Evolutionary conservation across 257 asterid genomes (phyloP).

Genomic region (Cordia subcordata): DNA sequence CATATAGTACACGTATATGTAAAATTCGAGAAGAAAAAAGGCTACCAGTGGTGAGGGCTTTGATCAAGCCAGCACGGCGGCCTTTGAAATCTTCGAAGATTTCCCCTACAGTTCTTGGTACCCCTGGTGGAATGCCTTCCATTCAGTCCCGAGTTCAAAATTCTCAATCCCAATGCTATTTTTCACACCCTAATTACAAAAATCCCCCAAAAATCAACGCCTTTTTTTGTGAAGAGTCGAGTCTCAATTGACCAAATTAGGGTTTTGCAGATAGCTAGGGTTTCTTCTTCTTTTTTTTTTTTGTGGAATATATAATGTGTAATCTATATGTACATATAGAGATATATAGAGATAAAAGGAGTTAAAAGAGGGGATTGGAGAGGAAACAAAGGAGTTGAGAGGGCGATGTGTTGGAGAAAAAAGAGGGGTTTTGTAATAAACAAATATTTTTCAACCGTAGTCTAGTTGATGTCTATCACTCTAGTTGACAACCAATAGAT

Average conservation of each 20-base stretch:
- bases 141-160: conserved; percentile 4
- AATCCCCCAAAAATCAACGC: conserved; percentile 1
- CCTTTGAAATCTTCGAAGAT: conserved; percentile 40
- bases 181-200: not conserved
- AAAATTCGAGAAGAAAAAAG: too few relatives aligned
- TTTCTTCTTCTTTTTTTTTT: conserved; percentile 9
- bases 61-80: conserved; percentile 36
- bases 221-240: not conserved
- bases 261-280: conserved; percentile 29
- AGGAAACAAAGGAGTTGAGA: not conserved
- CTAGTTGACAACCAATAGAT: too few relatives aligned
- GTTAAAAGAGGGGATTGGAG: not conserved
- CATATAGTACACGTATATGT: not conserved
- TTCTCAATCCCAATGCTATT: not conserved
- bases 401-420: not conserved
- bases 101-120: conserved; percentile 38
- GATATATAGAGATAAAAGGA: not conserved
- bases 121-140: conserved; percentile 29
- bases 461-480: too few relatives aligned
- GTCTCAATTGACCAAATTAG: conserved; percentile 12
- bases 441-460: not conserved
- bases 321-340: too few relatives aligned
- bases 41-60: conserved; percentile 36
- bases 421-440: conserved; percentile 6
- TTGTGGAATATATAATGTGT: too few relatives aligned